Evolutionary conservation across 2,329 filamentous ascomycete species (phyloP), one percentile per base, ranked within the genome.

Genomic region (Didymella arachidicola): DNA sequence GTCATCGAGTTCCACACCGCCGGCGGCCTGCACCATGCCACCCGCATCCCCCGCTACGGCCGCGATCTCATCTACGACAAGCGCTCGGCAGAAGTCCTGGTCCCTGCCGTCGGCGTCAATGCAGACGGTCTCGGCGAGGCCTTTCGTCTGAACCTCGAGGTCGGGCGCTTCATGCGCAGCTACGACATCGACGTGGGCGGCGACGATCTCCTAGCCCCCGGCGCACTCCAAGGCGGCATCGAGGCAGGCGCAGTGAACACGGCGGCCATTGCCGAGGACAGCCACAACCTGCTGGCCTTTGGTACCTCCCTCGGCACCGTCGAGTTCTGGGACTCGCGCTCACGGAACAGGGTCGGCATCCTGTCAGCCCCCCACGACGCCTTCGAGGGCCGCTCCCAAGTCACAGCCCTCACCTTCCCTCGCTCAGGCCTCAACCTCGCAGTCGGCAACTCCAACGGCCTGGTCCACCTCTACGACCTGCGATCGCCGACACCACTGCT

Each of bases 251-350:
- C 90, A 49, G 93, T 98, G 51, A 97, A 98, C 72, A 89, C 89
- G 7, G 94, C 88, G 12, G 89, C 93, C 3, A 87, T 97, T 60
- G 95, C 95, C 3, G 92, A 97, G 73, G 86, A 89, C 39, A 93
- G 91, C 46, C 95, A 99, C 76, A 95, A 95, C 56, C 82, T 99
- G 4, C 84, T 93, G 32, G 93, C 94, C 0, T 99, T 99, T 70
- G 95, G 96, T 51, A 99, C 95, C 1, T 93, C 92, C 2, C 81
- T 95, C 56, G 94, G 95, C n/a, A 97, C 94, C 0, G 92, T 98
- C 26, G 95, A 99, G 74, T 94, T 98, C 72, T 99, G 93, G 92
- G 95, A 99, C 74, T 86, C 93, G 1, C 86, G 95, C 59, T 93
- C 91, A 29, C 89, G 92, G 72, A 89, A 89, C 53, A 85, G 92